Conservation (phyloP, 306 rosid species). For the Purshia tridentata region DNA sequence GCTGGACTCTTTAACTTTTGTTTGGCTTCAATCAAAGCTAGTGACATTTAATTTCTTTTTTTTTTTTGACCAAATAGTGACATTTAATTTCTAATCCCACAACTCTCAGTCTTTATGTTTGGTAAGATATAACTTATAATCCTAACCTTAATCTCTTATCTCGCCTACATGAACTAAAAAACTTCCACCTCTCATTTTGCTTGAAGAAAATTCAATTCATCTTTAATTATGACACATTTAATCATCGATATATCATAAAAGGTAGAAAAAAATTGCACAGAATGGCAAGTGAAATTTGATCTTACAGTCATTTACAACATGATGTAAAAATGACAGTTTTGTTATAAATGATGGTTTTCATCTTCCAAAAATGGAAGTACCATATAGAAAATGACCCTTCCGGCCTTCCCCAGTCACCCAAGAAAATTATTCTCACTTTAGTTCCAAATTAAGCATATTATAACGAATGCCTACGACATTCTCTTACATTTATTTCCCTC, state of each 20-base stretch:
- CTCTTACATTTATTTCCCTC: no score
- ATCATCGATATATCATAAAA: no score
- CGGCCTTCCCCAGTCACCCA: background rate
- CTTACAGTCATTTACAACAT: background rate
- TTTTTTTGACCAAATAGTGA: no score
- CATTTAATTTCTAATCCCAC: no score
- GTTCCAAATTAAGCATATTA: background rate
- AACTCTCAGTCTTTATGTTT: background rate
- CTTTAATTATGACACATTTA: background rate
- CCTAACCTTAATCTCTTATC: background rate
- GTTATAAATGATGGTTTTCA: background rate
- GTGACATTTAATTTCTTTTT: no score
- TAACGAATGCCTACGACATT: no score
- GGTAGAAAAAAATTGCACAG: no score
- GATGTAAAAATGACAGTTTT: background rate
- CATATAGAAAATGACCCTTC: slow-evolving; percentile 1
- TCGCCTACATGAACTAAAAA: no score
- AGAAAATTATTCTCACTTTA: background rate
- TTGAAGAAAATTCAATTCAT: background rate
- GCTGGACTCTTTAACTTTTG: background rate
- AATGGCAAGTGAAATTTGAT: background rate
- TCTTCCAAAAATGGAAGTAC: background rate
- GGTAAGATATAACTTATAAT: no score
- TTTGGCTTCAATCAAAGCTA: background rate
- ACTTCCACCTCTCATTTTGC: background rate